Percentiles rank a stretch among this genome's conserved stretches.
phyloP scores from a whole-genome alignment of 2,329 filamentous ascomycete genomes.

The Byssoonygena ceratinophila region DNA sequence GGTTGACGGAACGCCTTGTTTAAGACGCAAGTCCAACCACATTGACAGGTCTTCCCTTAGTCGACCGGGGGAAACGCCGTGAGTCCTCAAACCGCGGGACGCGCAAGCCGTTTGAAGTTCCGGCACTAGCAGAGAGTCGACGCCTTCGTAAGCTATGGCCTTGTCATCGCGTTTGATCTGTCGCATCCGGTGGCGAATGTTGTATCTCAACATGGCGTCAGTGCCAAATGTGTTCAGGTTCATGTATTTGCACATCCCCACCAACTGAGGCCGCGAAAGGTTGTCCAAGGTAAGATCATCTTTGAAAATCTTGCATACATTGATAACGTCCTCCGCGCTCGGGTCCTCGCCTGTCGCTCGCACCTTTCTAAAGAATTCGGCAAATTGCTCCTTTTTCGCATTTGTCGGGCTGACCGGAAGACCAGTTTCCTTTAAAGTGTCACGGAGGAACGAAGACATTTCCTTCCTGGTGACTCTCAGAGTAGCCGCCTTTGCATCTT shows the following conservation, averaged over 20 bases:
- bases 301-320: conserved; percentile 98
- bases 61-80: conserved; percentile 78
- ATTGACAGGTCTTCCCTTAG: conserved; percentile 82
- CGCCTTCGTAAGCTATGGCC: conserved; percentile 85
- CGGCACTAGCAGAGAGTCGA: conserved; percentile 82
- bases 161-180: conserved; percentile 98
- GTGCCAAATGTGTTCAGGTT: conserved; percentile 95
- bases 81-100: conserved; percentile 81
- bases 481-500: conserved; percentile 73
- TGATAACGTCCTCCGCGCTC: conserved; percentile 84
- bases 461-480: conserved; percentile 83
- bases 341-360: conserved; percentile 83
- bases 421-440: conserved; percentile 86
- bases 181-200: conserved; percentile 92
- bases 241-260: conserved; percentile 98
- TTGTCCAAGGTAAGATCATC: conserved; percentile 97
- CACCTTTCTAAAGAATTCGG: conserved; percentile 94
- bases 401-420: conserved; percentile 74
- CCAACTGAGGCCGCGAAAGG: conserved; percentile 83
- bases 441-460: conserved; percentile 78
- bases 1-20: conserved; percentile 91
- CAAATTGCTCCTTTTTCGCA: conserved; percentile 85
- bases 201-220: conserved; percentile 94
- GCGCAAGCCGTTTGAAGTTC: conserved; percentile 90
- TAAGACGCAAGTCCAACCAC: conserved; percentile 88